Percentiles rank a stretch among this genome's conserved stretches.
Conservation (phyloP, 129 eudicot species). For the Flaveria ramosissima region DNA sequence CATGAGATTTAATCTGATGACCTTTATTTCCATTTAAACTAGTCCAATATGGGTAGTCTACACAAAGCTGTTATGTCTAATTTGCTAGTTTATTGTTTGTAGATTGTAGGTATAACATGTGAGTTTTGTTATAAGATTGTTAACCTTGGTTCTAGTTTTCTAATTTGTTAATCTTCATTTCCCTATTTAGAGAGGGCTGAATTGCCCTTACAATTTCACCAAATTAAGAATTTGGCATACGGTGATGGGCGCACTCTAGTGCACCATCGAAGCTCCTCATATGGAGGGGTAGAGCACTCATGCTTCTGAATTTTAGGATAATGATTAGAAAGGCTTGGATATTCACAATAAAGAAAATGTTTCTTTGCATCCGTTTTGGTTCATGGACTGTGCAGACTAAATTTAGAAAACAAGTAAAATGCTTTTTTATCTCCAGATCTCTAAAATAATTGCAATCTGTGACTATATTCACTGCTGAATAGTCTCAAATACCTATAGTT, state of each 20-base stretch:
- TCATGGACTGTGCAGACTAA: background rate
- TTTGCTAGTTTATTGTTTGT: background rate
- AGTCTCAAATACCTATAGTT: background rate
- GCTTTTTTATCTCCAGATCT: background rate
- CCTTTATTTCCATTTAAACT: no score
- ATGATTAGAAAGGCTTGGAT: background rate
- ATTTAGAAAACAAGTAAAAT: background rate
- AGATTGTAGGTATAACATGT: background rate
- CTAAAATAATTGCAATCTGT: constrained; percentile 8
- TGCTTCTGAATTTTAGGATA: background rate
- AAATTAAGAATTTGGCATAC: background rate
- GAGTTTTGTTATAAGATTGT: background rate
- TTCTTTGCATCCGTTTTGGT: constrained; percentile 8
- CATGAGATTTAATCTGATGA: background rate
- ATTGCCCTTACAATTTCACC: background rate
- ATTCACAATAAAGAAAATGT: background rate
- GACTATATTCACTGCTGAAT: background rate
- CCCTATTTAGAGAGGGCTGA: background rate
- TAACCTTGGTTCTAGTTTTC: background rate
- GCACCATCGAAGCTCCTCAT: background rate
- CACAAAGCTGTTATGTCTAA: background rate
- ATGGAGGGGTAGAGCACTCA: background rate
- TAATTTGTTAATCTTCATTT: background rate
- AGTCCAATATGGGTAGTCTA: background rate
- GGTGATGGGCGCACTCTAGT: background rate